phyloP scores from a whole-genome alignment of 208 protist species.

The Leishmania arabica region DNA sequence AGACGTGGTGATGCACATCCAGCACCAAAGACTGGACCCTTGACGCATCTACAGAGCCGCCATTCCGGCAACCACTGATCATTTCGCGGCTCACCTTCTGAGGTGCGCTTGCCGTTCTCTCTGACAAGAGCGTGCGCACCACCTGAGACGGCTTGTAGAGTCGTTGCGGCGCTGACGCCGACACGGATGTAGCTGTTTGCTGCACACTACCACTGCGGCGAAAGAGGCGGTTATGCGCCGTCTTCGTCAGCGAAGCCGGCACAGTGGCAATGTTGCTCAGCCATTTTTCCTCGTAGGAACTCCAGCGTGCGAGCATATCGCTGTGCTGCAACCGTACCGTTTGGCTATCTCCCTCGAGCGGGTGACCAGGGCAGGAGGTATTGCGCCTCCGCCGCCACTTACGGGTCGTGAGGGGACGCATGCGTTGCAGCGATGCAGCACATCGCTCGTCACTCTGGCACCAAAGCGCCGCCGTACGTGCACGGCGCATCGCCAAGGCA shows the following conservation, averaged over 20 bases:
- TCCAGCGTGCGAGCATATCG: conserved; percentile 11
- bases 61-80: conserved; percentile 7
- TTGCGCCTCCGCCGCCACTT: conserved; percentile 1
- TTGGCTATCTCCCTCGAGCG: conserved; percentile 11
- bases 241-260: neutral
- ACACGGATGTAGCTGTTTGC: neutral
- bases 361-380: conserved; percentile 8
- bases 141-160: conserved; percentile 3
- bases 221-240: too few relatives aligned
- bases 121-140: conserved; percentile 6
- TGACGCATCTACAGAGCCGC: neutral
- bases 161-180: too few relatives aligned
- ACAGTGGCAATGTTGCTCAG: neutral
- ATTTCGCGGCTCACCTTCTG: conserved; percentile 3
- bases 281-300: conserved; percentile 15
- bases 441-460: conserved; percentile 9
- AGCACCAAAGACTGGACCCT: conserved; percentile 21
- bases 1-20: conserved; percentile 31
- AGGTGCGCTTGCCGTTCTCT: conserved; percentile 2
- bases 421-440: neutral
- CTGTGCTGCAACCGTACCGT: conserved; percentile 16
- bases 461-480: conserved; percentile 12
- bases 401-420: conserved; percentile 8
- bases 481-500: conserved; percentile 32
- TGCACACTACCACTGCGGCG: neutral